Conservation (phyloP, 768 basidiomycete genomes). For the Xerocomellus chrysenteron region DNA sequence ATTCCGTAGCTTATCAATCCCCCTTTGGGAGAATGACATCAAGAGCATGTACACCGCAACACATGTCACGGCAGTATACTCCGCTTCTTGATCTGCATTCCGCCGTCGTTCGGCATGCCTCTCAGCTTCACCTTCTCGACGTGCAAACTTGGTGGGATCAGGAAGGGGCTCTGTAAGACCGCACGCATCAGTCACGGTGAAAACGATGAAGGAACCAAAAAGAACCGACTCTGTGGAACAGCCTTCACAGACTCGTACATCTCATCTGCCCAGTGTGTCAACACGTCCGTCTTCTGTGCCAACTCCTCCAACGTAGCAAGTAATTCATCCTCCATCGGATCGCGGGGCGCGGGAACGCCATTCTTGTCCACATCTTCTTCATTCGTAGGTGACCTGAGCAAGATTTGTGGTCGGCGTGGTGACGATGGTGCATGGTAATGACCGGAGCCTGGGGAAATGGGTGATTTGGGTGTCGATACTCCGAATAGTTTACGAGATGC, state of each 20-base stretch:
- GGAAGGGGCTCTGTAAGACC: slow-evolving; percentile 65
- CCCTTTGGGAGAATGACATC: slow-evolving; percentile 91
- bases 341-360: slow-evolving; percentile 36
- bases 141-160: slow-evolving; percentile 72
- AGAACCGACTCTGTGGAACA: slow-evolving; percentile 71
- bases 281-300: slow-evolving; percentile 93
- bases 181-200: background rate
- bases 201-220: background rate
- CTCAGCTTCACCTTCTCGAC: slow-evolving; percentile 70
- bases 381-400: slow-evolving; percentile 37
- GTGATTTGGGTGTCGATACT: slow-evolving; percentile 39
- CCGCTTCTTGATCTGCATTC: slow-evolving; percentile 75
- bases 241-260: slow-evolving; percentile 89
- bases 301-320: slow-evolving; percentile 80
- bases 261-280: slow-evolving; percentile 93
- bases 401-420: slow-evolving; percentile 55
- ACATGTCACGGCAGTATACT: slow-evolving; percentile 80
- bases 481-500: slow-evolving; percentile 85
- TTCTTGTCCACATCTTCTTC: slow-evolving; percentile 37
- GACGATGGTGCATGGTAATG: slow-evolving; percentile 50
- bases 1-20: slow-evolving; percentile 78
- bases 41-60: slow-evolving; percentile 88
- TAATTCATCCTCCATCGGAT: slow-evolving; percentile 81
- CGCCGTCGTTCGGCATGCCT: slow-evolving; percentile 66
- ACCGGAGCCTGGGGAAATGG: slow-evolving; percentile 35